Evolutionary conservation across 2,329 filamentous ascomycete genomes (phyloP).

Genomic region (Colletotrichum phormii): DNA sequence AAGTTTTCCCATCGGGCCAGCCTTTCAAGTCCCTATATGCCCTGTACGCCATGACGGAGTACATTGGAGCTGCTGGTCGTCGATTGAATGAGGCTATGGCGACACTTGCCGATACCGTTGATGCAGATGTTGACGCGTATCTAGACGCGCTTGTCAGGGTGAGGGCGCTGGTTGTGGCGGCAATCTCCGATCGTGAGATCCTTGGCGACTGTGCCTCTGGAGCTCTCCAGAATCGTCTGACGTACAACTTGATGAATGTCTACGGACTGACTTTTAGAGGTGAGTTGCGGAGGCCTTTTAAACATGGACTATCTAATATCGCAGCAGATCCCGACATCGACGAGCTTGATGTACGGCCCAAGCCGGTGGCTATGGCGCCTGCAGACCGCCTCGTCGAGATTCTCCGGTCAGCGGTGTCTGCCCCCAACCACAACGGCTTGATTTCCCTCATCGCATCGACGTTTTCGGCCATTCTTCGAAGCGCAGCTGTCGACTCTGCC

Average conservation of each 20-base stretch:
- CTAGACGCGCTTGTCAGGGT: slow-evolving; percentile 55
- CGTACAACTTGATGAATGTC: slow-evolving; percentile 66
- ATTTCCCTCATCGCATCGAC: slow-evolving; percentile 43
- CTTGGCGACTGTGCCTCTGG: slow-evolving; percentile 44
- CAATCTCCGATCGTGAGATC: slow-evolving; percentile 32
- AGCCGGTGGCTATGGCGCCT: slow-evolving; percentile 40
- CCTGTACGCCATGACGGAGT: slow-evolving; percentile 73
- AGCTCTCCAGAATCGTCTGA: slow-evolving; percentile 60
- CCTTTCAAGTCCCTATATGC: slow-evolving; percentile 82
- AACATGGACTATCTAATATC: slow-evolving; percentile 36
- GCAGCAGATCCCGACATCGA: slow-evolving; percentile 39
- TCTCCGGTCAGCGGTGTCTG: slow-evolving; percentile 38
- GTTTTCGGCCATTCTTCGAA: slow-evolving; percentile 54
- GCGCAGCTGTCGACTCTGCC: slow-evolving; percentile 48
- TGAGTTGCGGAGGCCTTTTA: slow-evolving; percentile 43
- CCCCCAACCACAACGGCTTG: slow-evolving; percentile 18
- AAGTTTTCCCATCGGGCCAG: slow-evolving; percentile 76
- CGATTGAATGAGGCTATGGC: slow-evolving; percentile 39
- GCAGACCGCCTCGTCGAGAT: slow-evolving; percentile 45
- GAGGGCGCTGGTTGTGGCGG: slow-evolving; percentile 67
- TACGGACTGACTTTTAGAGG: slow-evolving; percentile 67
- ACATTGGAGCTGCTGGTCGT: slow-evolving; percentile 60
- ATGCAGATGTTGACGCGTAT: slow-evolving; percentile 42
- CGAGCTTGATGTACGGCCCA: background rate
- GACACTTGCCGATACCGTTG: slow-evolving; percentile 23